These are phyloP conservation scores for Striga asiatica DNA, from an alignment of 257 asterid species.

Conservation along the genomic window DNA sequence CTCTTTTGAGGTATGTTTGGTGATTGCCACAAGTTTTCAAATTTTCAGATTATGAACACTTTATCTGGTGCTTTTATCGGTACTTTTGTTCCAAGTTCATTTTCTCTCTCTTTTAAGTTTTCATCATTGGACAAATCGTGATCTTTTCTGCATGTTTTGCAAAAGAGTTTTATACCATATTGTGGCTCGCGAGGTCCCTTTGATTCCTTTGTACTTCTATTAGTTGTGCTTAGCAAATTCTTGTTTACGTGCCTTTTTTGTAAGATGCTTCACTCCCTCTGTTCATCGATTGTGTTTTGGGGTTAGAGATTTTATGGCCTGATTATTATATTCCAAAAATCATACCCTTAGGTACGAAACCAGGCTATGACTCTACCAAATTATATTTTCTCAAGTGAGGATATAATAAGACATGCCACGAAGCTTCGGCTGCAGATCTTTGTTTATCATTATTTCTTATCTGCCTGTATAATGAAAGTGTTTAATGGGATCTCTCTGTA, in stretches of 20 bases:
- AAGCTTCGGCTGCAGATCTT: too few species aligned
- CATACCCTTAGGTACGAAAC: constrained; percentile 64
- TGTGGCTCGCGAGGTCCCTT: background rate
- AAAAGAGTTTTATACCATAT: background rate
- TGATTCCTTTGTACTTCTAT: background rate
- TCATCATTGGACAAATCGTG: background rate
- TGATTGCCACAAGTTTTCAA: constrained; percentile 3
- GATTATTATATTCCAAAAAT: constrained; percentile 10
- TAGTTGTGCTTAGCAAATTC: background rate
- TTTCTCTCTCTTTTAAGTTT: background rate
- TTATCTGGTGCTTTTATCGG: background rate
- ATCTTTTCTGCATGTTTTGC: background rate
- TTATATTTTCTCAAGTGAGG: constrained; percentile 58
- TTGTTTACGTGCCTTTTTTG: background rate
- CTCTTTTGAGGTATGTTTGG: constrained; percentile 64
- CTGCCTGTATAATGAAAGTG: too few species aligned
- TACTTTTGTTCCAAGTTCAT: background rate
- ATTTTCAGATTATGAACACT: background rate
- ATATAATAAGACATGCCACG: constrained; percentile 70
- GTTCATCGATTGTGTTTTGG: background rate
- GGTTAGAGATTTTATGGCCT: background rate
- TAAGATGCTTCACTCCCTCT: background rate
- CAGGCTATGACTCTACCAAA: constrained; percentile 73
- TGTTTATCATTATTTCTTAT: too few species aligned
- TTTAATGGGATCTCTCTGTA: too few species aligned